Evolutionary conservation across 2,329 filamentous ascomycete genomes (phyloP), one percentile per base, ranked within the genome.

Genomic region (Rutstroemia sp.): DNA sequence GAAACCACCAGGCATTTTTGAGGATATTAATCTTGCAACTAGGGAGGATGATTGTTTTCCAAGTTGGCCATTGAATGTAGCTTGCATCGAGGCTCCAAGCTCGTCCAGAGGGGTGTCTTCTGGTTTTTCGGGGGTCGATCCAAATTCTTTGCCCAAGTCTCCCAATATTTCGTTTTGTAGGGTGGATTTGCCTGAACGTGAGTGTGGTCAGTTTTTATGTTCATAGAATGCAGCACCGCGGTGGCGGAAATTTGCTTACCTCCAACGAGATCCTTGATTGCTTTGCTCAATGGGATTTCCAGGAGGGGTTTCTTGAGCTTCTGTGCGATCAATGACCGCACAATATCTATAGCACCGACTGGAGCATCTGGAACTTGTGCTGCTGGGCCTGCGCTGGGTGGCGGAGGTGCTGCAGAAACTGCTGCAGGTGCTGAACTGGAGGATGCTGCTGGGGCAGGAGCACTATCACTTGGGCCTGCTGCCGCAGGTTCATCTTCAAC

Each of bases 1-100:
- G 83, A 99, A 99, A 60, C 94, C 94, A 76, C 92, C 94, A 48
- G 94, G 94, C 94, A 99, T 99, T 77, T 99, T 99, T 30, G 94
- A 96, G 2, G 94, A 97, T 45, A 99, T 94, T 71, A 99, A 78
- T 65, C 94, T 87, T 50, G 94, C 94, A 71, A 99, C 87, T 57
- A 99, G 82, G 2, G 92, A 95, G 54, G 89, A 87, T 0, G 94
- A 95, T 66, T 96, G 92, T 76, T 99, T 99, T 73, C 94, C 94
- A 60, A 99, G 84, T 75, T 96, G 92, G 65, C 94, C 94, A 75
- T 96, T 94, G 76, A 99, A 99, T n/a, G 92, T 97, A 48, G 89
- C 86, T 75, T 99, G 94, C 88, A 99, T 96, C 8, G 94, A 80
- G 54, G 89, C 90, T 77, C 92, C 89, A 58, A 99, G 81, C 75